Conservation (phyloP, 2,329 filamentous ascomycete species). For the Cercospora sp. region DNA sequence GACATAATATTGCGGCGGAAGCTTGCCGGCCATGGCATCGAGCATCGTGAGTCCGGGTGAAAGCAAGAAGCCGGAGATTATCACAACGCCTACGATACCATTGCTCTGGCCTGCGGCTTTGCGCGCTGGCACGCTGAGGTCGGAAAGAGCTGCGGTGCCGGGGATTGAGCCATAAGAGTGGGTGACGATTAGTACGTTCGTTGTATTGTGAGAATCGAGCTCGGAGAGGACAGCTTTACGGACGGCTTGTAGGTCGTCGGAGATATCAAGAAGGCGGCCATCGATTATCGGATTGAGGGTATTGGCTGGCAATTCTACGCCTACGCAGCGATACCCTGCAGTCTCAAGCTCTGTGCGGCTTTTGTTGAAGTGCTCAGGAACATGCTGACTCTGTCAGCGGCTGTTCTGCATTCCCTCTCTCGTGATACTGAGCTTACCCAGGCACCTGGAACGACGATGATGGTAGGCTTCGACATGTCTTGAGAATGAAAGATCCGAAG, state of each 20-base stretch:
- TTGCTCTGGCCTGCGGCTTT: background rate
- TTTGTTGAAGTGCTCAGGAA: background rate
- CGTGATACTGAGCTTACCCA: background rate
- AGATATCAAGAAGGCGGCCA: background rate
- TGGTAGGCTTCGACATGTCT: background rate
- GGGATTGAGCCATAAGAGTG: background rate
- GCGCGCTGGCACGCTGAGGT: background rate
- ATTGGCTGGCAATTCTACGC: background rate
- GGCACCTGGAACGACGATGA: background rate
- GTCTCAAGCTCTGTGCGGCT: background rate
- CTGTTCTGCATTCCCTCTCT: background rate
- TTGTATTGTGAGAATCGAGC: background rate
- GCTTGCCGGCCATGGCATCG: slow-evolving; percentile 12
- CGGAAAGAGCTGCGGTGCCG: background rate
- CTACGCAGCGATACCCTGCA: background rate
- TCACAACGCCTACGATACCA: background rate
- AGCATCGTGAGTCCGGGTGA: background rate
- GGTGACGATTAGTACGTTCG: background rate
- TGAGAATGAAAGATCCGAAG: background rate
- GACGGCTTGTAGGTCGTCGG: background rate
- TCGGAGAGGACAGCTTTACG: background rate
- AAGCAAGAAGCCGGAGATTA: background rate
- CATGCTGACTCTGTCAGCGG: background rate
- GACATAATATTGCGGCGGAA: slow-evolving; percentile 16
- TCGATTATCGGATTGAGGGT: background rate